Conservation (phyloP, 495 filamentous ascomycete species). For the Talaromyces trachyspermus region DNA sequence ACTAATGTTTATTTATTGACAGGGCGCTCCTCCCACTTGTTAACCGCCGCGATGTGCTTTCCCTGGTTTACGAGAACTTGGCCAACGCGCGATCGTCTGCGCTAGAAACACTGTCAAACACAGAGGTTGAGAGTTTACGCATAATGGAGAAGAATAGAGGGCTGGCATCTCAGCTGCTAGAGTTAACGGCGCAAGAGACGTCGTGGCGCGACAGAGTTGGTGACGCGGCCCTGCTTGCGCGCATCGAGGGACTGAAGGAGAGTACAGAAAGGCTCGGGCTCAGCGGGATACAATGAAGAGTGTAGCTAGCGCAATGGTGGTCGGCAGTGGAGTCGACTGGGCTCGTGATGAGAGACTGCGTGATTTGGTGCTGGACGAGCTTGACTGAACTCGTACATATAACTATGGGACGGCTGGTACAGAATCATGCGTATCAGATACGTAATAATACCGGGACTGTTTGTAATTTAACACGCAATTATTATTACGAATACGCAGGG, state of each 20-base stretch:
- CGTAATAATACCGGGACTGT: too few species aligned
- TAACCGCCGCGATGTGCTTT: slow-evolving; percentile 58
- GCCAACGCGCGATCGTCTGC: slow-evolving; percentile 41
- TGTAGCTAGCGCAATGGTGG: slow-evolving; percentile 64
- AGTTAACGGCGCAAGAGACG: slow-evolving; percentile 50
- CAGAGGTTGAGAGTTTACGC: slow-evolving; percentile 49
- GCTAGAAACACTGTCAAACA: slow-evolving; percentile 38
- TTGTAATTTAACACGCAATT: too few species aligned
- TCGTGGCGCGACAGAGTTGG: slow-evolving; percentile 42
- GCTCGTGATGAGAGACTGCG: slow-evolving; percentile 59
- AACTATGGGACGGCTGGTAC: not conserved
- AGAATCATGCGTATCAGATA: too few species aligned
- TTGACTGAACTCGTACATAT: not conserved
- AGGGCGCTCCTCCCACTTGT: slow-evolving; percentile 60
- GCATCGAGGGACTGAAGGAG: slow-evolving; percentile 50
- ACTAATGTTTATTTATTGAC: not conserved
- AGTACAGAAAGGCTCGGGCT: slow-evolving; percentile 49
- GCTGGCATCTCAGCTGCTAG: slow-evolving; percentile 52
- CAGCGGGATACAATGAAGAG: slow-evolving; percentile 69
- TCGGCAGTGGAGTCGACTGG: slow-evolving; percentile 83
- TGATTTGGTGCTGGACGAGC: slow-evolving; percentile 66
- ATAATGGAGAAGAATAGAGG: slow-evolving; percentile 52
- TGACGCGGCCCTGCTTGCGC: slow-evolving; percentile 40
- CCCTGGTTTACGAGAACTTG: slow-evolving; percentile 51
- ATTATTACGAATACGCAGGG: too few species aligned